These are phyloP conservation scores for Scheffersomyces stambukii DNA, from an alignment of 1,139 yeast genomes.

Conservation along the genomic window DNA sequence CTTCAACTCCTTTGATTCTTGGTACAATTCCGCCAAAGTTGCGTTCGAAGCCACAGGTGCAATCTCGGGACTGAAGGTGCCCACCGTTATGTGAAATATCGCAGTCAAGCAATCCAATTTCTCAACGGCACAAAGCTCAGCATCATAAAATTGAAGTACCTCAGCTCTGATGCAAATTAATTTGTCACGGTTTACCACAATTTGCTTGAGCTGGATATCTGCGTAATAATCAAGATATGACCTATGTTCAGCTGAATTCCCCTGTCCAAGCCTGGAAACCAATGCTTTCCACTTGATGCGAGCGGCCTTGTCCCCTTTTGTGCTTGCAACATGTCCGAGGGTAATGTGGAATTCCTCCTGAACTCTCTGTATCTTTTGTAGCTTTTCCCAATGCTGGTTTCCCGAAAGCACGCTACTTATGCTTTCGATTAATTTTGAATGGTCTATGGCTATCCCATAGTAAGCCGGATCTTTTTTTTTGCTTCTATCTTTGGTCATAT, in stretches of 20 bases:
- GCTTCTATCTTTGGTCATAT: constrained; percentile 9
- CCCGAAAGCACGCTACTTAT: constrained; percentile 9
- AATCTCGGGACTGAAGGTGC: constrained; percentile 45
- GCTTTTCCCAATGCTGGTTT: constrained; percentile 24
- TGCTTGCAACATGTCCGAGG: constrained; percentile 49
- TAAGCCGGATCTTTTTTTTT: constrained; percentile 16
- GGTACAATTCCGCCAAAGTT: constrained; percentile 14
- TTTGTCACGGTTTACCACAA: constrained; percentile 48
- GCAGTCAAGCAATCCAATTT: constrained; percentile 35
- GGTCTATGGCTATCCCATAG: constrained; percentile 25
- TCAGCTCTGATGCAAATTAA: constrained; percentile 57
- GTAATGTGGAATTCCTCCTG: constrained; percentile 76
- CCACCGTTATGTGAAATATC: constrained; percentile 73
- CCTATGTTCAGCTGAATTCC: constrained; percentile 5
- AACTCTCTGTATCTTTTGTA: constrained; percentile 32
- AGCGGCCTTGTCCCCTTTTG: constrained; percentile 20
- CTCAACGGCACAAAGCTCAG: constrained; percentile 14
- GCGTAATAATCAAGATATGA: constrained; percentile 20
- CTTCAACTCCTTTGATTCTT: constrained; percentile 5
- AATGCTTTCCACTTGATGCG: constrained; percentile 21
- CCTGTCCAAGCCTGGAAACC: constrained; percentile 11
- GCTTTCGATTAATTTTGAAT: constrained; percentile 5
- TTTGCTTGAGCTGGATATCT: constrained; percentile 34
- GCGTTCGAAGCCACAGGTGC: constrained; percentile 28
- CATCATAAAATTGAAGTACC: constrained; percentile 23